Evolutionary conservation across 78 protist genomes (phyloP), one percentile per base, ranked within the genome.

Genomic region (Dictyostelium brefeldianum): DNA sequence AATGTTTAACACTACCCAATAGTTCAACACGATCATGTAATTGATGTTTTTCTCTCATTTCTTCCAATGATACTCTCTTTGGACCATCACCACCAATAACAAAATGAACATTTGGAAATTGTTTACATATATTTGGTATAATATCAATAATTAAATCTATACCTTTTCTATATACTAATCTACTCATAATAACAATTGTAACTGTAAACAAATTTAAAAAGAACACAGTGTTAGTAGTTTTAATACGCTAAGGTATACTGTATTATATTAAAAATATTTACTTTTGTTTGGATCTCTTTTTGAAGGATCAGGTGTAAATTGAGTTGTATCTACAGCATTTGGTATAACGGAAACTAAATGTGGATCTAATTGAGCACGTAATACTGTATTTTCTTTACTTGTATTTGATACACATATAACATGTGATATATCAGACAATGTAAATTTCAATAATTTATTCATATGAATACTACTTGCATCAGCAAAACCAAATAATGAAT

Each of bases 141-240:
- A 94, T 89, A 77, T 81, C 96, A 41, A 94, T 94, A 47, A 94
- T 31, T 31, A 94, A 83, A 77, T 94, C 96, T 25, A 94, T 83
- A 46, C 99, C 99, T 90, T 99, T 99, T 70, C 99, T 92, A 48
- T 98, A 97, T 65, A 96, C 99, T 27, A 98, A 83, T 29, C 99
- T 95, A 51, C 97, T 94, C 83, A 98, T 46, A 80, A 96, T 96
- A 41, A 97, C 98, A 27, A 99, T 90, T 18, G 96, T 97, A 31
- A 98, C 89, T 70, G 36, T 6, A 53, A 36, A 36, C 43, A 36
- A 36, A 36, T 1, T 36, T 36, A 36, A 2, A 11, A 14, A 20
- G 4, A 4, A 12, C 11, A 48, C 5, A 48, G 53, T 9, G 53
- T 48, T 51, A 51, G 15, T 51, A 51, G 15, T 51, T 14, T 12